Conservation (phyloP, 2,329 filamentous ascomycete genomes). For the Neonectria neomacrospora region DNA sequence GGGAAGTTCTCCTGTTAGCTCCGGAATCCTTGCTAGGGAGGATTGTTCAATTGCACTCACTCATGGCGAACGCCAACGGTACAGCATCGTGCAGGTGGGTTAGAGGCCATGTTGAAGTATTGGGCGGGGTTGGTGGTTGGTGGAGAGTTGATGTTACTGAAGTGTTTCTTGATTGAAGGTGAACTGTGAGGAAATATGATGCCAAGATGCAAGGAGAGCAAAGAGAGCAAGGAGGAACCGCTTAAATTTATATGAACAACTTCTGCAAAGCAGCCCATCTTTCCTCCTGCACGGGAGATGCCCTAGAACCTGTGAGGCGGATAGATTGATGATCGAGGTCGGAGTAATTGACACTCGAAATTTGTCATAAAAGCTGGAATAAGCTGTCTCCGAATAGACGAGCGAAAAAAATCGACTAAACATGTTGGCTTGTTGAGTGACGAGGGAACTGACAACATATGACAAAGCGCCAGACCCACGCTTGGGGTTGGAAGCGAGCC, state of each 20-base stretch:
- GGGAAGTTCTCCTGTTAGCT: neutral
- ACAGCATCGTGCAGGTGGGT: slow-evolving; percentile 19
- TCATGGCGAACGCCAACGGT: slow-evolving; percentile 16
- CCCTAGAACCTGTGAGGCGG: neutral
- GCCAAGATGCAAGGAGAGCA: neutral
- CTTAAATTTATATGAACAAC: neutral
- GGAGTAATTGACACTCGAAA: too few species aligned
- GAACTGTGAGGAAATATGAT: neutral
- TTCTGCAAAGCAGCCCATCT: too few species aligned
- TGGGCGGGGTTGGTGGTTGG: neutral
- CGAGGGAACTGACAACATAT: neutral
- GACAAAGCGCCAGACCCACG: neutral
- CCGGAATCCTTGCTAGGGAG: accelerated
- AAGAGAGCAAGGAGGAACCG: neutral
- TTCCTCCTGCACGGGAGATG: too few species aligned
- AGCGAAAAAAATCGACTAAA: neutral
- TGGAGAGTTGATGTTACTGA: neutral
- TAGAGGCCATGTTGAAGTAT: slow-evolving; percentile 12
- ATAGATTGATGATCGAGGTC: neutral
- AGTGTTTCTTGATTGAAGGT: neutral
- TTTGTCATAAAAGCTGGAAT: neutral
- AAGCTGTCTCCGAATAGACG: neutral
- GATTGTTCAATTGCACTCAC: neutral
- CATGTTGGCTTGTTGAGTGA: neutral
- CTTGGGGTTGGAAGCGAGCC: neutral